Percentiles rank a stretch among this genome's conserved stretches.
phyloP scores from a whole-genome alignment of 441 rosid species.

The Eruca vesicaria region DNA sequence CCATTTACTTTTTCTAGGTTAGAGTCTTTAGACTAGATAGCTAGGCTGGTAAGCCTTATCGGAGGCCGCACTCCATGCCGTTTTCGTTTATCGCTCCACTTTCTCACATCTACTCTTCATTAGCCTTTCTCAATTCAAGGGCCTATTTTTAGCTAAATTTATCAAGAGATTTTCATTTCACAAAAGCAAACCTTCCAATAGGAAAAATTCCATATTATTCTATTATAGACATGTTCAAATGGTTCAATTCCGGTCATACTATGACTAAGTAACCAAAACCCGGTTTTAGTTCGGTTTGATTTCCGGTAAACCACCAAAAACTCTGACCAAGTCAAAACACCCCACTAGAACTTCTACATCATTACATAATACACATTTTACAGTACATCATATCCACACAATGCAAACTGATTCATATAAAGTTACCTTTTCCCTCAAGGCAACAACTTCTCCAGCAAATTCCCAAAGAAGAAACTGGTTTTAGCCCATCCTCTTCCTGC shows the following conservation, averaged over 20 bases:
- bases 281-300: constrained; percentile 19
- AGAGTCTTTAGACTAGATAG: neutral
- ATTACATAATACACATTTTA: constrained; percentile 23
- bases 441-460: constrained; percentile 73
- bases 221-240: constrained; percentile 27
- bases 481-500: constrained; percentile 72
- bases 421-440: constrained; percentile 41
- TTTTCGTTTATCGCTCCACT: constrained; percentile 6
- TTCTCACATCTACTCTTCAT: neutral
- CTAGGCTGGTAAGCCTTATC: constrained; percentile 18
- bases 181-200: constrained; percentile 13
- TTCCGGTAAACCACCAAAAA: constrained; percentile 13
- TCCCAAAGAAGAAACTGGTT: constrained; percentile 83
- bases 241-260: constrained; percentile 7
- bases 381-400: constrained; percentile 31
- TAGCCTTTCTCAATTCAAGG: neutral
- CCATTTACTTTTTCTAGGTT: constrained; percentile 13
- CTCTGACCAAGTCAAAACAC: constrained; percentile 24
- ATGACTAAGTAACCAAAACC: constrained; percentile 6
- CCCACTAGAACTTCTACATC: constrained; percentile 17
- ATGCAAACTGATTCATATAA: neutral
- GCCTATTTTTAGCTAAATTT: neutral
- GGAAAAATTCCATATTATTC: constrained; percentile 18
- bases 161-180: neutral
- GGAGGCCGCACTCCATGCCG: constrained; percentile 34